These are phyloP conservation scores for Cryptosporidium canis DNA, from an alignment of 169 alveolate species.

Conservation along the genomic window DNA sequence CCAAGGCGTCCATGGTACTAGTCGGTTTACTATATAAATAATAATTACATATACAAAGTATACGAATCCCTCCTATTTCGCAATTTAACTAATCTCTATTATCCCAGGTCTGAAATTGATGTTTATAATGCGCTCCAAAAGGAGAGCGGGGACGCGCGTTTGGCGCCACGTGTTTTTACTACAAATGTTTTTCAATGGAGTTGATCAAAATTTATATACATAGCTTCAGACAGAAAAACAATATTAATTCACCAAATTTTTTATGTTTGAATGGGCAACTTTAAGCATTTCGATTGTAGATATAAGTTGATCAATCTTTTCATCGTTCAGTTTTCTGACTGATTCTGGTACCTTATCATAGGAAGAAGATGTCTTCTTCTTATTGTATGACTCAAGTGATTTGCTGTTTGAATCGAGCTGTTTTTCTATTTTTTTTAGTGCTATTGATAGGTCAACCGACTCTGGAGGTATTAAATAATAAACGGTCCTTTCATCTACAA, in stretches of 20 bases:
- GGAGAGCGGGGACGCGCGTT: slow-evolving; percentile 15
- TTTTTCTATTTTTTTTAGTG: slow-evolving; percentile 76
- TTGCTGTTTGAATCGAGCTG: slow-evolving; percentile 80
- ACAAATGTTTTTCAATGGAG: not conserved
- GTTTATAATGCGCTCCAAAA: slow-evolving; percentile 47
- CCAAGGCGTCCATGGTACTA: slow-evolving; percentile 27
- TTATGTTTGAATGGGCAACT: slow-evolving; percentile 32
- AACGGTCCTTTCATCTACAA: slow-evolving; percentile 77
- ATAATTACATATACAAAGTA: slow-evolving; percentile 2
- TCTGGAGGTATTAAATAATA: slow-evolving; percentile 77
- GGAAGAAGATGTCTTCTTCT: slow-evolving; percentile 71
- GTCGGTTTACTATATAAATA: not conserved
- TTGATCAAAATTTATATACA: not conserved
- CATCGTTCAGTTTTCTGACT: slow-evolving; percentile 80
- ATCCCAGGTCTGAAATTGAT: slow-evolving; percentile 39
- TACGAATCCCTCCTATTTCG: not conserved
- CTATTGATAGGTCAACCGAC: slow-evolving; percentile 73
- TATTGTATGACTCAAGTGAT: slow-evolving; percentile 81
- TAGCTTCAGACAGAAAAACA: not conserved
- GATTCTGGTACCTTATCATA: slow-evolving; percentile 84
- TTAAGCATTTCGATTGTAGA: slow-evolving; percentile 21
- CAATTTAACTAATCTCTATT: not conserved
- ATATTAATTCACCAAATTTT: not conserved
- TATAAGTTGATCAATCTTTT: slow-evolving; percentile 80
- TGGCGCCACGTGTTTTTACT: not conserved